Conservation (phyloP, 179 eudicot species). For the Beta lomatogona region DNA sequence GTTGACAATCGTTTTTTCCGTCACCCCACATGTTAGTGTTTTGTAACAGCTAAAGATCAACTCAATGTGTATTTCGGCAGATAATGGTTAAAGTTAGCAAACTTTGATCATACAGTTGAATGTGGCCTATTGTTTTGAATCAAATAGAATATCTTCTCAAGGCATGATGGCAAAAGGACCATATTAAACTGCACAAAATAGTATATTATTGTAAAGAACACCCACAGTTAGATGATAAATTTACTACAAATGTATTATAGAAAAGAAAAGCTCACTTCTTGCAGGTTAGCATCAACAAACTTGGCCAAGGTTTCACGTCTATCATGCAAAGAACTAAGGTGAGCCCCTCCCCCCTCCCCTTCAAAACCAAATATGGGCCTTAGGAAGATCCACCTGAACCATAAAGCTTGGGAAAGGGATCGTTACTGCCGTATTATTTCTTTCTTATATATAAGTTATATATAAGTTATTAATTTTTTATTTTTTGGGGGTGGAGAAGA, state of each 20-base stretch:
- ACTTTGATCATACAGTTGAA: background rate
- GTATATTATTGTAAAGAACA: background rate
- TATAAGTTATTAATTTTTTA: too few relatives aligned
- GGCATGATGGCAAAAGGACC: background rate
- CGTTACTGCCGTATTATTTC: background rate
- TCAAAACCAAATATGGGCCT: background rate
- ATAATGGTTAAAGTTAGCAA: background rate
- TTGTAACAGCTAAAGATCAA: too few relatives aligned
- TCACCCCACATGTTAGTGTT: too few relatives aligned
- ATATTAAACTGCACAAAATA: background rate
- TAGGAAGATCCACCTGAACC: background rate
- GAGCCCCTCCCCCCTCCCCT: background rate
- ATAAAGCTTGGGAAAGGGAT: background rate
- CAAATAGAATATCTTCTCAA: background rate
- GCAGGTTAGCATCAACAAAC: background rate
- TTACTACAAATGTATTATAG: background rate
- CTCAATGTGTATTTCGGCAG: background rate
- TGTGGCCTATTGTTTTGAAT: background rate
- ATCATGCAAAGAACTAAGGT: background rate
- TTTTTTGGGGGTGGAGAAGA: background rate
- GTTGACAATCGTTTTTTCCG: background rate
- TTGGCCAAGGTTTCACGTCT: background rate
- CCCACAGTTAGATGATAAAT: background rate
- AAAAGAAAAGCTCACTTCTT: background rate
- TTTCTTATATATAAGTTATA: too few relatives aligned